These are phyloP conservation scores for Hermanozyma aechmeae DNA, from an alignment of 805 yeast species.

Conservation along the genomic window DNA sequence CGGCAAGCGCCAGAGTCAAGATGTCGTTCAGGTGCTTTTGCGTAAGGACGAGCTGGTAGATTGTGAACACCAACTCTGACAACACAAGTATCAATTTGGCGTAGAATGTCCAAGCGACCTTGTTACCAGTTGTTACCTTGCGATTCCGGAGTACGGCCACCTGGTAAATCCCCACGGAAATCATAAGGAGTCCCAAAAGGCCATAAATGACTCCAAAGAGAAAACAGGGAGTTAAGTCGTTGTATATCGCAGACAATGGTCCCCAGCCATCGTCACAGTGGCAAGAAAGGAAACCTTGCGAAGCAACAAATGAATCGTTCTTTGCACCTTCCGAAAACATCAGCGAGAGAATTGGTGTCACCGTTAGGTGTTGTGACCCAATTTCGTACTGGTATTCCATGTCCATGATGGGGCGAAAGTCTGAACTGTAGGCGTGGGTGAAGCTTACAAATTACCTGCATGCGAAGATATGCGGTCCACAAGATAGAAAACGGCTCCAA, in stretches of 20 bases:
- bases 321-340: too few species aligned
- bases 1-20: conserved; percentile 14
- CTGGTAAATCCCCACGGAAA: conserved; percentile 33
- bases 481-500: too few species aligned
- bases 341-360: too few species aligned
- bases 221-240: conserved; percentile 55
- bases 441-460: too few species aligned
- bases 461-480: too few species aligned
- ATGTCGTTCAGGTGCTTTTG: conserved; percentile 11
- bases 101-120: conserved; percentile 29
- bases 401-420: too few species aligned
- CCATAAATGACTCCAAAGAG: conserved; percentile 43
- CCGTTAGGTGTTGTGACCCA: too few species aligned
- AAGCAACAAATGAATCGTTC: too few species aligned
- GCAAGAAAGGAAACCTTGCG: conserved; percentile 10
- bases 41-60: conserved; percentile 8
- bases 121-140: conserved; percentile 22
- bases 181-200: conserved; percentile 30
- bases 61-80: conserved; percentile 30
- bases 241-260: conserved; percentile 27
- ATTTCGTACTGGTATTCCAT: too few species aligned
- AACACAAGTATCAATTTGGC: conserved; percentile 31
- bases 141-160: conserved; percentile 20
- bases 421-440: too few species aligned
- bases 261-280: conserved; percentile 37